Conservation (phyloP, 208 protist genomes). For the Crithidia thermophila region DNA sequence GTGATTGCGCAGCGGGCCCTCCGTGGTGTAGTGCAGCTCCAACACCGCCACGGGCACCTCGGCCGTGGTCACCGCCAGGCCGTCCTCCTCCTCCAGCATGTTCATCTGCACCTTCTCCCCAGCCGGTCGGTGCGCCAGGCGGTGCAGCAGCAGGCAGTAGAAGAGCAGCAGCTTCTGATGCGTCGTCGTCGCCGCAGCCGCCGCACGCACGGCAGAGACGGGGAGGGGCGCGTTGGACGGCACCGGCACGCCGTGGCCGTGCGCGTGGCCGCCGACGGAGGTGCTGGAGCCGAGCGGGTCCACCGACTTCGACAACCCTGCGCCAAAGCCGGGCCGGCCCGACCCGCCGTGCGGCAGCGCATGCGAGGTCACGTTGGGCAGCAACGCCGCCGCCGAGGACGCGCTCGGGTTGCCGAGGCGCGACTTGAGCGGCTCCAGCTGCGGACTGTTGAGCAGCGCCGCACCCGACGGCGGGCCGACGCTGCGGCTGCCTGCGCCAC, state of each 20-base stretch:
- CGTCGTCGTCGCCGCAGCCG: slow-evolving; percentile 25
- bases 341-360: neutral
- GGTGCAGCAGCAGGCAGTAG: slow-evolving; percentile 51
- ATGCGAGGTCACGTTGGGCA: slow-evolving; percentile 11
- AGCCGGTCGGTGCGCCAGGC: slow-evolving; percentile 17
- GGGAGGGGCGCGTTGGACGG: neutral
- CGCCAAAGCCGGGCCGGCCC: slow-evolving; percentile 7
- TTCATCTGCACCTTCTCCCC: slow-evolving; percentile 5
- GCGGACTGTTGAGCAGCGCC: slow-evolving; percentile 5
- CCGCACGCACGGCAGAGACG: slow-evolving; percentile 2
- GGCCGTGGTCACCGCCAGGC: neutral
- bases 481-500: neutral
- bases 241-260: slow-evolving; percentile 2
- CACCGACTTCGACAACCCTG: slow-evolving; percentile 9
- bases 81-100: slow-evolving; percentile 4
- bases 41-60: slow-evolving; percentile 51
- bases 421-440: slow-evolving; percentile 11
- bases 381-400: slow-evolving; percentile 6
- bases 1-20: slow-evolving; percentile 26
- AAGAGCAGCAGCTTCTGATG: slow-evolving; percentile 51
- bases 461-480: neutral
- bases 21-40: slow-evolving; percentile 49
- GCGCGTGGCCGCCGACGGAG: neutral
- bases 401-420: slow-evolving; percentile 12
- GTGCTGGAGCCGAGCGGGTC: slow-evolving; percentile 4